Conservation (phyloP, 345 rosid genomes). For the Eutrema japonicum region DNA sequence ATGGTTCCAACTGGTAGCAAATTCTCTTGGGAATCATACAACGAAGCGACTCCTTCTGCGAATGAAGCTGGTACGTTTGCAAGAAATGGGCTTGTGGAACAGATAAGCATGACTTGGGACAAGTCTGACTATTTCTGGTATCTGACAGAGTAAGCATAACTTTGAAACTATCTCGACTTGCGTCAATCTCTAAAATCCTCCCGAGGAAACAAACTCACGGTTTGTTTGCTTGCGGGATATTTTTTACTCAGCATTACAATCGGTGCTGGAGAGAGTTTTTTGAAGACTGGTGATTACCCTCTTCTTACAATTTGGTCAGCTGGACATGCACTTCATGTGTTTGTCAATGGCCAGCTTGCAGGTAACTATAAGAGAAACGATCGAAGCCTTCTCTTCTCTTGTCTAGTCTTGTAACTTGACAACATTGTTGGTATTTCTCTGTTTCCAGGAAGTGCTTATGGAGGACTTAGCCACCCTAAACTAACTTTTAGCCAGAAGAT, state of each 20-base stretch:
- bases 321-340: slow-evolving; percentile 78
- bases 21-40: slow-evolving; percentile 62
- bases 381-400: not conserved
- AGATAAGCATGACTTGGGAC: slow-evolving; percentile 64
- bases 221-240: not conserved
- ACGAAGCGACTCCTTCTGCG: slow-evolving; percentile 46
- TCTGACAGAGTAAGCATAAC: slow-evolving; percentile 53
- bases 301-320: slow-evolving; percentile 69
- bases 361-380: slow-evolving; percentile 50
- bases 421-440: not conserved
- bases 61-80: slow-evolving; percentile 50
- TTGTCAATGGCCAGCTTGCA: slow-evolving; percentile 74
- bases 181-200: not conserved
- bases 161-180: slow-evolving; percentile 17
- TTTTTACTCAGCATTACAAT: slow-evolving; percentile 59
- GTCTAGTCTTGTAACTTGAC: not conserved
- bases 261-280: slow-evolving; percentile 59
- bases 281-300: slow-evolving; percentile 70
- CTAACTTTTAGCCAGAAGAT: slow-evolving; percentile 71
- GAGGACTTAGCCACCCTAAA: slow-evolving; percentile 60
- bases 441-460: slow-evolving; percentile 73
- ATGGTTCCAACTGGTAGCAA: slow-evolving; percentile 52
- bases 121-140: slow-evolving; percentile 60
- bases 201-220: not conserved
- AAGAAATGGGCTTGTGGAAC: slow-evolving; percentile 58